Evolutionary conservation across 371 early-diverging fungal species (phyloP), one percentile per base, ranked within the genome.

Genomic region (Polyrhizophydium stewartii): DNA sequence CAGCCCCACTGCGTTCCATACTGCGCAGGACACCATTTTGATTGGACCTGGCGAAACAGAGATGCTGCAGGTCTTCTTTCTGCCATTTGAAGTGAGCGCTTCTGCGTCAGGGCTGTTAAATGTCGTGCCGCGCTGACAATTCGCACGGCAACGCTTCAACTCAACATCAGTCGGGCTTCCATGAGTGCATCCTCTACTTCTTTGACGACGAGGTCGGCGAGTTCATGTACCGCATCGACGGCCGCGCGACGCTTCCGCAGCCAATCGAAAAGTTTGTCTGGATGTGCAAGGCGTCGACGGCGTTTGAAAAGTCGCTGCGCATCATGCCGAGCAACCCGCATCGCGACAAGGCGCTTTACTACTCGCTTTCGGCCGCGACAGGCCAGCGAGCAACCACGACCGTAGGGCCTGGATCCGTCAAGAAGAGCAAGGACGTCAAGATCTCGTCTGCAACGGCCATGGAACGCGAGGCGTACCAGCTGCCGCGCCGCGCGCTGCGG

Each of bases 181-280:
- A 77, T 56, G 62, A 64, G 46, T 75, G 78, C 59, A 66, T 56
- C 2, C 56, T 80, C 45, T 71, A 76, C 51, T 75, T 80, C 30
- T n/a, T 71, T 21, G 72, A 75, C 57, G 63, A 64, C 12, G 25
- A 53, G 9, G 73, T 76, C 1, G 81, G 81, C 6, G 81, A 80
- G 56, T 80, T 80, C 56, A 41, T 67, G 30, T 76, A 80, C 64
- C 66, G 71, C 43, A 64, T 80, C 24, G 68, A 70, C 21, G 81
- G 81, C 0, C 41, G 58, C 3, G 66, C 67, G 0, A 63, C 60
- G 32, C 24, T 55, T 9, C 78, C 77, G 0, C 62, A 56, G 16
- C 67, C 75, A 0, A 40, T 64, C 19, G 81, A 75, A 45, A 41
- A 41, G 41, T 51, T 69, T n/a, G 19, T 64, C n/a, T 77, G 76